phyloP scores from a whole-genome alignment of 768 basidiomycete genomes.

The Boletales sp. region DNA sequence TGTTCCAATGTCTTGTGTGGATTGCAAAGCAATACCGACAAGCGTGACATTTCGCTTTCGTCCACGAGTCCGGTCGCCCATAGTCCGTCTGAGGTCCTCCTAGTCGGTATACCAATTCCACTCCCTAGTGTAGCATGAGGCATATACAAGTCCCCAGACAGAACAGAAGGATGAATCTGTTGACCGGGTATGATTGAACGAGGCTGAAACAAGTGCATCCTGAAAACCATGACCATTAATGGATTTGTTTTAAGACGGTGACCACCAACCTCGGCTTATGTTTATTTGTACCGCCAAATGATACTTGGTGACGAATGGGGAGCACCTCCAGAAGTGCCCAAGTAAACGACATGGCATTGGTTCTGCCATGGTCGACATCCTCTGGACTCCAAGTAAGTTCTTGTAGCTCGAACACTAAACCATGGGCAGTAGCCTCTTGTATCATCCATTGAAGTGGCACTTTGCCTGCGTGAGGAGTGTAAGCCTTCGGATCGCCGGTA shows the following conservation, averaged over 20 bases:
- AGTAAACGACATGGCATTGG: background rate
- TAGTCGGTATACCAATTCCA: background rate
- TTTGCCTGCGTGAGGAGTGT: conserved; percentile 2
- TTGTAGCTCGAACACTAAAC: background rate
- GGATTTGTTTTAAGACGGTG: no score
- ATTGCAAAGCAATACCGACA: background rate
- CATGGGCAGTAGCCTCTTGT: conserved; percentile 2
- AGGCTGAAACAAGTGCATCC: background rate
- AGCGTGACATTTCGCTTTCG: background rate
- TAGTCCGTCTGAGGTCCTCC: background rate
- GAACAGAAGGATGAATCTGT: background rate
- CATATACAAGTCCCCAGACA: background rate
- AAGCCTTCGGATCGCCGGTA: background rate
- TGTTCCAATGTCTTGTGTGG: background rate
- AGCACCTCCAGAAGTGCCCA: background rate
- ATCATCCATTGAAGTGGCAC: conserved; percentile 9
- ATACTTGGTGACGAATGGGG: conserved; percentile 4
- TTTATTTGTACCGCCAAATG: conserved; percentile 7
- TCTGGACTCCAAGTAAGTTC: background rate
- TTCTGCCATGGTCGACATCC: conserved; percentile 5
- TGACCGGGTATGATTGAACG: background rate
- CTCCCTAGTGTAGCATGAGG: background rate
- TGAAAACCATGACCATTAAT: background rate
- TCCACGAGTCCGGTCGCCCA: background rate
- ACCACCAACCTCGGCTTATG: conserved; percentile 1